Evolutionary conservation across 441 rosid species (phyloP).

Genomic region (Biscutella laevigata): DNA sequence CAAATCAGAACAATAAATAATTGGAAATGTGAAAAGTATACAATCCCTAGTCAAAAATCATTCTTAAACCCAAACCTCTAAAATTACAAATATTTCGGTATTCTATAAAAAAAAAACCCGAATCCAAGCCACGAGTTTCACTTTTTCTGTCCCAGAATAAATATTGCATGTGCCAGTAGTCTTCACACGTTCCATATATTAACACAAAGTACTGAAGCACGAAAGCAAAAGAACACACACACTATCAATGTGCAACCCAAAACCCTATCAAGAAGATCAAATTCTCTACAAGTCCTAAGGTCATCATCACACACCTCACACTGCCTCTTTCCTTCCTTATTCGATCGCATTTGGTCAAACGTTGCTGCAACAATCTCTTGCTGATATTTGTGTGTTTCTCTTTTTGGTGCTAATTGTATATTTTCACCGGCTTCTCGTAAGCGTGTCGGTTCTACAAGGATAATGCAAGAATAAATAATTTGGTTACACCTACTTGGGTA

Average conservation of each 20-base stretch:
- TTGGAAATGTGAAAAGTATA: not conserved
- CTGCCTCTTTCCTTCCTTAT: slow-evolving; percentile 6
- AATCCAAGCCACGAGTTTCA: slow-evolving; percentile 21
- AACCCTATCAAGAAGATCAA: slow-evolving; percentile 8
- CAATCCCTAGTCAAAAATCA: slow-evolving; percentile 11
- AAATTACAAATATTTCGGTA: slow-evolving; percentile 26
- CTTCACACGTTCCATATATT: slow-evolving; percentile 23
- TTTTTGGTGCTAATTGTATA: slow-evolving; percentile 33
- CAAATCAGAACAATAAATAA: not conserved
- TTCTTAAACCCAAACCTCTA: slow-evolving; percentile 14
- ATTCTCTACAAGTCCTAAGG: slow-evolving; percentile 23
- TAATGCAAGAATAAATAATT: not conserved
- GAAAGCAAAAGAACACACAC: slow-evolving; percentile 5
- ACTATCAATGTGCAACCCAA: slow-evolving; percentile 21
- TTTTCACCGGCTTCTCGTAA: slow-evolving; percentile 56
- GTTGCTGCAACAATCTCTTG: slow-evolving; percentile 7
- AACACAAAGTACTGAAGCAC: slow-evolving; percentile 21
- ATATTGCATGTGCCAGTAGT: slow-evolving; percentile 14
- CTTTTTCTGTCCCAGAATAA: slow-evolving; percentile 1
- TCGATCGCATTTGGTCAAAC: slow-evolving; percentile 10
- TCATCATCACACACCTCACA: slow-evolving; percentile 21
- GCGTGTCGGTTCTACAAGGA: slow-evolving; percentile 56
- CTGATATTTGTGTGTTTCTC: not conserved
- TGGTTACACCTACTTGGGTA: not conserved
- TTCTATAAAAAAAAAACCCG: slow-evolving; percentile 25